These are phyloP conservation scores for Trypanosoma caninum DNA, from an alignment of 208 protist species.

Conservation along the genomic window DNA sequence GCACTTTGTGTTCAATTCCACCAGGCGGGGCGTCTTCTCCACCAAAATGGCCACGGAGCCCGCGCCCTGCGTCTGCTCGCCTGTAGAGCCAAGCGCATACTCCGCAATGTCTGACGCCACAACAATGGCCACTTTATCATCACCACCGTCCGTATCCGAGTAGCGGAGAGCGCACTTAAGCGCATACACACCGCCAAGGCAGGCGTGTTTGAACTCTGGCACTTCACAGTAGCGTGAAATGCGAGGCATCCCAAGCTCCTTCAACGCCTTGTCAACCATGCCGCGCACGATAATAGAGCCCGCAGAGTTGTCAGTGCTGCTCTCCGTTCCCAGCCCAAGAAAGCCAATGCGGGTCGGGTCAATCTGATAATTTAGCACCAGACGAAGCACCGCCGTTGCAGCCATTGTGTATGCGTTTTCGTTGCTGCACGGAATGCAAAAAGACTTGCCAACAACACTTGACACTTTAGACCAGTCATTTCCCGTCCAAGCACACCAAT, in stretches of 20 bases:
- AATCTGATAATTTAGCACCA: constrained; percentile 84
- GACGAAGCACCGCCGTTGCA: constrained; percentile 81
- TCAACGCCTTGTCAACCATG: constrained; percentile 86
- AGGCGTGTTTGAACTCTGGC: constrained; percentile 93
- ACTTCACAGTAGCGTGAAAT: constrained; percentile 87
- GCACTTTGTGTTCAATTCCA: constrained; percentile 72
- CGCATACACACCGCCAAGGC: constrained; percentile 87
- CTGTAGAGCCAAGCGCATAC: constrained; percentile 85
- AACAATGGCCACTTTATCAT: constrained; percentile 75
- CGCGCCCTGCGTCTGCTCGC: constrained; percentile 89
- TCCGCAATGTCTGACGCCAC: constrained; percentile 89
- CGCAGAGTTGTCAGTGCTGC: constrained; percentile 85
- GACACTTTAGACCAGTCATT: constrained; percentile 90
- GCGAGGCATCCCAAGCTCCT: constrained; percentile 54
- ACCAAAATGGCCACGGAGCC: constrained; percentile 82
- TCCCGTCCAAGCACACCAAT: constrained; percentile 89
- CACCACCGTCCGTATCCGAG: constrained; percentile 44
- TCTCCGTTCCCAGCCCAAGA: constrained; percentile 88
- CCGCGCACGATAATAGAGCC: constrained; percentile 90
- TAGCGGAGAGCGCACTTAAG: constrained; percentile 83
- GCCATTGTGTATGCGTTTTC: constrained; percentile 93
- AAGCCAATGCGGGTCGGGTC: constrained; percentile 84
- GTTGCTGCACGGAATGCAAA: constrained; percentile 78
- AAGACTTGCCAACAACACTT: constrained; percentile 84
- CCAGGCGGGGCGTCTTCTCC: constrained; percentile 70